These are phyloP conservation scores for Simmondsia chinensis DNA, from an alignment of 148 eudicot genomes.

Conservation along the genomic window DNA sequence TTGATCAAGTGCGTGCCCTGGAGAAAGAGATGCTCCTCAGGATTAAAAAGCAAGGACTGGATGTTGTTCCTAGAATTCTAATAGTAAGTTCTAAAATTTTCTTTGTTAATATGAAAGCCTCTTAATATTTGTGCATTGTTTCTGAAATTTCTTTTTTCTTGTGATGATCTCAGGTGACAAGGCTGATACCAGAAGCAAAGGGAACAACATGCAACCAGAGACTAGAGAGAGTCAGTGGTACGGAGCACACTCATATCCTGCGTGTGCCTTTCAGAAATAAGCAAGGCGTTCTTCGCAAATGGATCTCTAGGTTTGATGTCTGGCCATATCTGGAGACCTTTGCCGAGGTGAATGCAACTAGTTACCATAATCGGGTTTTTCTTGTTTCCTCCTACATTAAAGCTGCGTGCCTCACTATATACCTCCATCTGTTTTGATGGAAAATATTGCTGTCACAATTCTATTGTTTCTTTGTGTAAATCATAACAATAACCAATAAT, in stretches of 20 bases:
- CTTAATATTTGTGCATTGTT: neutral
- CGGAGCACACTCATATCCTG: conserved; percentile 24
- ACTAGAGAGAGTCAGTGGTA: conserved; percentile 27
- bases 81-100: conserved; percentile 12
- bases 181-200: conserved; percentile 26
- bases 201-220: conserved; percentile 34
- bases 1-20: conserved; percentile 48
- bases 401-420: no score
- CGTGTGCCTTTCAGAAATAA: conserved; percentile 37
- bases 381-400: no score
- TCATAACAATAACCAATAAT: no score
- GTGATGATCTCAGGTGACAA: conserved; percentile 20
- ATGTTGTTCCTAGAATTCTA: conserved; percentile 29
- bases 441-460: no score
- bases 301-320: conserved; percentile 39
- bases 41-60: conserved; percentile 39
- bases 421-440: no score
- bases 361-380: no score
- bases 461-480: no score
- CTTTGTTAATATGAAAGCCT: neutral
- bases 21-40: conserved; percentile 40
- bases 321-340: conserved; percentile 36
- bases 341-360: no score
- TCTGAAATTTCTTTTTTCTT: neutral
- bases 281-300: conserved; percentile 27